Conservation (phyloP, 768 basidiomycete genomes). For the Rhizopogon roseolus region DNA sequence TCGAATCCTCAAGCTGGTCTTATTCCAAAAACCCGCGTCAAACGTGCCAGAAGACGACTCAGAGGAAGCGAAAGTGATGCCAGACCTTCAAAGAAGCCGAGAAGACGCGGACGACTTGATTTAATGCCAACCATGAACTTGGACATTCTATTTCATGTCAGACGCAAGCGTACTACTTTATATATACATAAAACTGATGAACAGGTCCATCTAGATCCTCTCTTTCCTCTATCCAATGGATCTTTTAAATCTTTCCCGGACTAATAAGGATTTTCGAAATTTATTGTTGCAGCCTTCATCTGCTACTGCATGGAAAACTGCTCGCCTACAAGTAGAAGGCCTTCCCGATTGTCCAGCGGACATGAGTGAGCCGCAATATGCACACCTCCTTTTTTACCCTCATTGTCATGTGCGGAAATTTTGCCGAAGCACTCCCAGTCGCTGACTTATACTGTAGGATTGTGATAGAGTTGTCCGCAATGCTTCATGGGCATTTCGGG, state of each 20-base stretch:
- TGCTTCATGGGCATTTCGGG: neutral
- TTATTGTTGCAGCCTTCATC: constrained; percentile 25
- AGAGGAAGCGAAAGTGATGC: neutral
- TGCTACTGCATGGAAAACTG: constrained; percentile 30
- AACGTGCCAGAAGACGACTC: neutral
- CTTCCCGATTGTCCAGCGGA: constrained; percentile 41
- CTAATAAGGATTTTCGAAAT: constrained; percentile 29
- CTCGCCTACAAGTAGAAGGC: constrained; percentile 28
- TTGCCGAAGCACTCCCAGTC: neutral
- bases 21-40: neutral
- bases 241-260: constrained; percentile 34
- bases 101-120: neutral
- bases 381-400: constrained; percentile 35
- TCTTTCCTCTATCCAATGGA: constrained; percentile 34
- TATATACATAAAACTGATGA: neutral
- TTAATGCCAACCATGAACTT: constrained; percentile 27
- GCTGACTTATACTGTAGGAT: neutral
- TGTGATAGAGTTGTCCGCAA: neutral
- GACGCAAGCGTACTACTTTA: neutral
- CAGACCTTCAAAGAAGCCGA: neutral
- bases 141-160: constrained; percentile 5
- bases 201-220: constrained; percentile 27
- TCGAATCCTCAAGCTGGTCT: neutral
- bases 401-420: neutral
- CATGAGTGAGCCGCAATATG: constrained; percentile 40